A percentile compares a stretch with the other conserved stretches of the same genome.
Evolutionary conservation across 805 yeast genomes (phyloP).

Genomic region (Wickerhamiella musiphila): DNA sequence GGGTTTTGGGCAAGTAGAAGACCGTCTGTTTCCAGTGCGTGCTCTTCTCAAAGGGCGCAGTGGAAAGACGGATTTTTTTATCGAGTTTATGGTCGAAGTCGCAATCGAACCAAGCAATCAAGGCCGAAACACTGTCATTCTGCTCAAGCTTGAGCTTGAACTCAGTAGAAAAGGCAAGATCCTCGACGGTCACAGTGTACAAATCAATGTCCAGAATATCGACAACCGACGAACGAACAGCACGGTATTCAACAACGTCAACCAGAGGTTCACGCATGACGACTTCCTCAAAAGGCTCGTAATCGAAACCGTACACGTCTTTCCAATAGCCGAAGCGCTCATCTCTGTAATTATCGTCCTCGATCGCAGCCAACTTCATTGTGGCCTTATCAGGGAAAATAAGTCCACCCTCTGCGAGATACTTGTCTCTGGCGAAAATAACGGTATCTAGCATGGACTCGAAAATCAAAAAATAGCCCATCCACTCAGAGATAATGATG

Average conservation of each 20-base stretch:
- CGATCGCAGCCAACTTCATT: slow-evolving; percentile 79
- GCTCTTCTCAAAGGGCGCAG: slow-evolving; percentile 87
- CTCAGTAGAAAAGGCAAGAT: slow-evolving; percentile 56
- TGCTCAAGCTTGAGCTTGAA: slow-evolving; percentile 60
- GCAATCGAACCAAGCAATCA: slow-evolving; percentile 88
- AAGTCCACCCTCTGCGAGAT: slow-evolving; percentile 61
- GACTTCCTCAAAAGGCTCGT: slow-evolving; percentile 69
- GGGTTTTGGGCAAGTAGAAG: slow-evolving; percentile 69
- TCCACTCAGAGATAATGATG: slow-evolving; percentile 94
- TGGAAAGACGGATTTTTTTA: slow-evolving; percentile 51
- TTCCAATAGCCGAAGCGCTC: slow-evolving; percentile 92
- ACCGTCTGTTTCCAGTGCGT: slow-evolving; percentile 99
- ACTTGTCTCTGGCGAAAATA: slow-evolving; percentile 80
- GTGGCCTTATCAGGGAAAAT: slow-evolving; percentile 90
- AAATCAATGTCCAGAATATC: slow-evolving; percentile 70
- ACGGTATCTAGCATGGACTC: slow-evolving; percentile 98
- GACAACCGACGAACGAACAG: slow-evolving; percentile 56
- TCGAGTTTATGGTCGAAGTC: slow-evolving; percentile 43
- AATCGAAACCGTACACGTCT: slow-evolving; percentile 93
- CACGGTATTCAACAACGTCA: slow-evolving; percentile 72
- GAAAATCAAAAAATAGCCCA: slow-evolving; percentile 92
- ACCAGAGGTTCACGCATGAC: slow-evolving; percentile 91
- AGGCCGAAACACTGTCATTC: slow-evolving; percentile 72
- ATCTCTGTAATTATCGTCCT: slow-evolving; percentile 79
- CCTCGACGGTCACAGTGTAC: slow-evolving; percentile 71